Base-by-base conservation (phyloP, 257 asterid genomes). In the Perilla frutescens region DNA sequence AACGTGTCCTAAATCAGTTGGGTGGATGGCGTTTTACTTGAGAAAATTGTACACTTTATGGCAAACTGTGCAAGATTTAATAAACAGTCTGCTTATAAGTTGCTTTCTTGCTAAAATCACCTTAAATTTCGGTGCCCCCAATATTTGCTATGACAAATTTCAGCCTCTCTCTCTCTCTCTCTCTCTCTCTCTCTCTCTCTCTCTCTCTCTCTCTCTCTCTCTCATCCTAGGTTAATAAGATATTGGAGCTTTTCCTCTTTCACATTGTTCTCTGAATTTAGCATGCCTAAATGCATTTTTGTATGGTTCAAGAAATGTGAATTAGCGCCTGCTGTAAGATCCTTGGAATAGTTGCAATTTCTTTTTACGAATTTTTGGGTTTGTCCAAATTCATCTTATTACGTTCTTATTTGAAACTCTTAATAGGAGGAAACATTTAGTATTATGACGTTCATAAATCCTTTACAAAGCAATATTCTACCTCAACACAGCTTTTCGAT, bases 1-100 rank as follows among this genome's bases (percentile, higher is more conserved):
- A 72, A 71, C 26, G 0, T 39, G 66, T 71, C 69, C 48, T 49
- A 73, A 63, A 20, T 74, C 68, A 44, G 51, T 47, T 43, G 39
- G 3, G 49, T 69, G 56, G 47, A 39, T 59, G 73, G 34, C 68
- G 40, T 43, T 67, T 62, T 68, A 53, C 15, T n/a, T 7, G 41
- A 31, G 31, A 51, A 39, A 40, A 37, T 45, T 60, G 68, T 60
- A 40, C 45, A 54, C 73, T 62, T 72, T 55, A 32, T 41, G 71
- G 63, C 70, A 56, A 12, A 39, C 9, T 68, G 60, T 72, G 71
- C 29, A 66, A 8, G 43, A 37, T n/a, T 4, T 14, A 7, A 47
- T 51, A 51, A 58, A 10, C 32, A 2, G 31, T 60, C 47, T 50
- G 40, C 50, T 49, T 41, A 11, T 15, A 26, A 20, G 65, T 59